A percentile compares a stretch with the other conserved stretches of the same genome.
Evolutionary conservation across 2,329 filamentous ascomycete species (phyloP).

Genomic region (Zasmidium cellare): DNA sequence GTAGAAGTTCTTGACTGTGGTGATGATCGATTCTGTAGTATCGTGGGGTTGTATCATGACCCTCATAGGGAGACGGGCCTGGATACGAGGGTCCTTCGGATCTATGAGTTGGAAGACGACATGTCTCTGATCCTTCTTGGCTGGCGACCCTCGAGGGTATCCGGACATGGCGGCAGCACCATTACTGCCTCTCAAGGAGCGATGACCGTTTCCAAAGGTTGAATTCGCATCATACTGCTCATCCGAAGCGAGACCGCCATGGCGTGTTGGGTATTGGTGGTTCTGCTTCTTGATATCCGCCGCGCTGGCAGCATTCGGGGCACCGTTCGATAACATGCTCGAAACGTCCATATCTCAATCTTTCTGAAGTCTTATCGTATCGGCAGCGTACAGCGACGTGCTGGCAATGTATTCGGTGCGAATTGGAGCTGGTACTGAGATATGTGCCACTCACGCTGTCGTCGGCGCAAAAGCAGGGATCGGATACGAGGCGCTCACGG

Average conservation of each 20-base stretch:
- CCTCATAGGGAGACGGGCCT: slow-evolving; percentile 75
- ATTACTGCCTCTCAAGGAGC: slow-evolving; percentile 21
- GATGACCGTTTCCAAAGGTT: slow-evolving; percentile 17
- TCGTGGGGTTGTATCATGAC: slow-evolving; percentile 94
- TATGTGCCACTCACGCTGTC: slow-evolving; percentile 22
- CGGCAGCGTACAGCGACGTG: slow-evolving; percentile 10
- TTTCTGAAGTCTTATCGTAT: slow-evolving; percentile 9
- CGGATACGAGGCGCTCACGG: slow-evolving; percentile 11
- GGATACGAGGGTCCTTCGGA: slow-evolving; percentile 34
- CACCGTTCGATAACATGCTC: slow-evolving; percentile 34
- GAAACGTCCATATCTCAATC: slow-evolving; percentile 37
- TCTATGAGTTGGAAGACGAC: slow-evolving; percentile 74
- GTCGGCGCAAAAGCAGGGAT: slow-evolving; percentile 32
- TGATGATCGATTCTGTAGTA: slow-evolving; percentile 95
- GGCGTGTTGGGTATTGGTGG: slow-evolving; percentile 38
- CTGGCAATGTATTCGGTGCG: slow-evolving; percentile 12
- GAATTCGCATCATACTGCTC: slow-evolving; percentile 12
- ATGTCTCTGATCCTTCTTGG: slow-evolving; percentile 59
- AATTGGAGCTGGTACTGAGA: slow-evolving; percentile 8
- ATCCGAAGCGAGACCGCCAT: slow-evolving; percentile 23
- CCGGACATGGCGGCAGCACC: slow-evolving; percentile 23
- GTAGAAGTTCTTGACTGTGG: slow-evolving; percentile 98
- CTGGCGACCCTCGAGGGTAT: slow-evolving; percentile 32
- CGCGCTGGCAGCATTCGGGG: slow-evolving; percentile 20
- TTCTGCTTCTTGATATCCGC: slow-evolving; percentile 30